phyloP scores from a whole-genome alignment of 192 early-diverging fungal species.

The Backusella mclennaniae region DNA sequence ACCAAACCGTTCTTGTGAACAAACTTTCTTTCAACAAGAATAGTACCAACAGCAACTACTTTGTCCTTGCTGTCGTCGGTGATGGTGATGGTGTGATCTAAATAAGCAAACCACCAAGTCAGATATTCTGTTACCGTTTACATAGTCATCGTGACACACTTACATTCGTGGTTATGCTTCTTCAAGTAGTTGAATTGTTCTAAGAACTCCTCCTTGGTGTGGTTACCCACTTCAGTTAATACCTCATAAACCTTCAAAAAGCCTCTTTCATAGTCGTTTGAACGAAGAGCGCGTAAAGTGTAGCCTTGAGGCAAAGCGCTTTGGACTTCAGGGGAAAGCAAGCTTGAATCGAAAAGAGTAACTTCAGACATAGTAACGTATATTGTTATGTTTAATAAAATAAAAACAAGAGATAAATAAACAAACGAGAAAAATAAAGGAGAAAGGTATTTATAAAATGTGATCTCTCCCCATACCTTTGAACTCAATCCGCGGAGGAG shows the following conservation, averaged over 20 bases:
- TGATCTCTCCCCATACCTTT: background rate
- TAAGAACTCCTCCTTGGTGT: constrained; percentile 64
- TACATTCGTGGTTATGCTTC: constrained; percentile 72
- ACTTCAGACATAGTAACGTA: constrained; percentile 23
- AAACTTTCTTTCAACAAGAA: constrained; percentile 86
- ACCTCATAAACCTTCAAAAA: constrained; percentile 59
- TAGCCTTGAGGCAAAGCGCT: constrained; percentile 62
- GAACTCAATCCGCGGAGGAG: background rate
- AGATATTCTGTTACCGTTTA: background rate
- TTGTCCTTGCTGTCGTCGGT: constrained; percentile 57
- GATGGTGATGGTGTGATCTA: constrained; percentile 77
- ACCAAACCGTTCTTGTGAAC: constrained; percentile 74
- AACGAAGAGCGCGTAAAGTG: constrained; percentile 61
- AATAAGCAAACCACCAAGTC: background rate
- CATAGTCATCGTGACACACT: constrained; percentile 15
- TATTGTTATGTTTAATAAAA: background rate
- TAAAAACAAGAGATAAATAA: background rate
- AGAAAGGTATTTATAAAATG: background rate
- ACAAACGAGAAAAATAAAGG: background rate
- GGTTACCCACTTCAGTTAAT: constrained; percentile 72
- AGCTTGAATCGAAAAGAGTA: constrained; percentile 58
- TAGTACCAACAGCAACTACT: constrained; percentile 79
- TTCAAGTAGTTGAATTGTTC: constrained; percentile 67
- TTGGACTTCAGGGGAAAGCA: constrained; percentile 72
- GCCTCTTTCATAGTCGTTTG: constrained; percentile 76